A percentile compares a stretch with the other conserved stretches of the same genome.
Conservation (phyloP, 768 basidiomycete species). For the Auricularia auricula-judae region DNA sequence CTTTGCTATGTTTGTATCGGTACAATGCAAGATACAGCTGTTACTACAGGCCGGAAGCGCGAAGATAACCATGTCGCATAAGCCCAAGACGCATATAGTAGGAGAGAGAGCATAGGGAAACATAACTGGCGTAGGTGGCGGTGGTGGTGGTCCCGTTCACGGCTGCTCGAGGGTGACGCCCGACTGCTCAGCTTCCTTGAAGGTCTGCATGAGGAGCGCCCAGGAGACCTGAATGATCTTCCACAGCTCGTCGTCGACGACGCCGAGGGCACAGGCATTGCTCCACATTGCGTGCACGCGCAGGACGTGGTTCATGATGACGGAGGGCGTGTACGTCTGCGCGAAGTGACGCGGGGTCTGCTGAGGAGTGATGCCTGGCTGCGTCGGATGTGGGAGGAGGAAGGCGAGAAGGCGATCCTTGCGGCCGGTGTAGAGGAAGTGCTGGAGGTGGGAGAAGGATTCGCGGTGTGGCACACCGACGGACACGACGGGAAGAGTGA, state of each 20-base stretch:
- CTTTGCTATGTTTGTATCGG: too few species aligned
- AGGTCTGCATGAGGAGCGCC: conserved; percentile 52
- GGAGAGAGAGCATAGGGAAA: neutral
- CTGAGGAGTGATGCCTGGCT: conserved; percentile 9
- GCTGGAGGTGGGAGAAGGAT: conserved; percentile 46
- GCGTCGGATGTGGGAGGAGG: conserved; percentile 23
- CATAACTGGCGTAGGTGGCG: neutral
- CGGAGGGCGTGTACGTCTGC: conserved; percentile 23
- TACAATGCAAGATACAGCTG: neutral
- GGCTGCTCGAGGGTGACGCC: neutral
- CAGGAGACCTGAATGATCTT: conserved; percentile 54
- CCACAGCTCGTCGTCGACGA: conserved; percentile 59
- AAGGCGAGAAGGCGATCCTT: conserved; percentile 36
- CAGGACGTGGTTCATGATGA: conserved; percentile 36
- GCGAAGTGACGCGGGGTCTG: conserved; percentile 26
- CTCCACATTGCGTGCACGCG: conserved; percentile 59
- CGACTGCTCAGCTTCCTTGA: conserved; percentile 20
- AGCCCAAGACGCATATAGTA: neutral
- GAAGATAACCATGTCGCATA: neutral
- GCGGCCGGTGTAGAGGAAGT: conserved; percentile 59
- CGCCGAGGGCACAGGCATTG: conserved; percentile 58
- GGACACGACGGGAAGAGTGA: conserved; percentile 49
- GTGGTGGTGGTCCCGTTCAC: neutral
- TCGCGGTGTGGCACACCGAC: conserved; percentile 52
- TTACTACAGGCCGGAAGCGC: neutral